Evolutionary conservation across 495 filamentous ascomycete genomes (phyloP).

Genomic region (Aspergillus avenaceus): DNA sequence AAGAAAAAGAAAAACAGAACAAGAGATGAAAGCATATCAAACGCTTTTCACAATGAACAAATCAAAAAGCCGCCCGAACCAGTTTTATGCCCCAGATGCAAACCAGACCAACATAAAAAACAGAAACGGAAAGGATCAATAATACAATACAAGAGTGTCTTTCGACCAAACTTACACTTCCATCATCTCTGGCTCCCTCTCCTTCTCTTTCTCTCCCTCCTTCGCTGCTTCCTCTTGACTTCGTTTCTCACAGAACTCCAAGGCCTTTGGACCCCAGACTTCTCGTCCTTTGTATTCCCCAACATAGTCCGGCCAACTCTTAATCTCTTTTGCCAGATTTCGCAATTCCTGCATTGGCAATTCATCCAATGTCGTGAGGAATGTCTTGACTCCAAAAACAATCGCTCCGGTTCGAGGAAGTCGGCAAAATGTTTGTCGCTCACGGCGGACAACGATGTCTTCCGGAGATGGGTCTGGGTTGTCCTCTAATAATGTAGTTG

Average conservation of each 20-base stretch:
- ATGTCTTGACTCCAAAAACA: conserved; percentile 54
- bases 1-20: neutral
- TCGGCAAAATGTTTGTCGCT: conserved; percentile 53
- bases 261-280: conserved; percentile 44
- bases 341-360: conserved; percentile 40
- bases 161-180: conserved; percentile 16
- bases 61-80: conserved; percentile 36
- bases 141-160: conserved; percentile 17
- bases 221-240: neutral
- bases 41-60: conserved; percentile 1
- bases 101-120: conserved; percentile 15
- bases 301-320: conserved; percentile 50
- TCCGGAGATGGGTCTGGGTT: conserved; percentile 29
- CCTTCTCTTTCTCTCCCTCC: conserved; percentile 1
- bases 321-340: conserved; percentile 45
- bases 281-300: conserved; percentile 49
- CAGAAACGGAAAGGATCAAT: conserved; percentile 12
- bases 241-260: conserved; percentile 39
- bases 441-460: conserved; percentile 47
- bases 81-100: conserved; percentile 23
- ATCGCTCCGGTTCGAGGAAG: conserved; percentile 45
- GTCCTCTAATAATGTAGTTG: conserved; percentile 28
- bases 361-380: conserved; percentile 42
- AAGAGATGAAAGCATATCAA: conserved; percentile 2
- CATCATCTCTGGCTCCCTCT: conserved; percentile 12